phyloP scores from a whole-genome alignment of 2,329 filamentous ascomycete species.

The Diaporthe australafricana region DNA sequence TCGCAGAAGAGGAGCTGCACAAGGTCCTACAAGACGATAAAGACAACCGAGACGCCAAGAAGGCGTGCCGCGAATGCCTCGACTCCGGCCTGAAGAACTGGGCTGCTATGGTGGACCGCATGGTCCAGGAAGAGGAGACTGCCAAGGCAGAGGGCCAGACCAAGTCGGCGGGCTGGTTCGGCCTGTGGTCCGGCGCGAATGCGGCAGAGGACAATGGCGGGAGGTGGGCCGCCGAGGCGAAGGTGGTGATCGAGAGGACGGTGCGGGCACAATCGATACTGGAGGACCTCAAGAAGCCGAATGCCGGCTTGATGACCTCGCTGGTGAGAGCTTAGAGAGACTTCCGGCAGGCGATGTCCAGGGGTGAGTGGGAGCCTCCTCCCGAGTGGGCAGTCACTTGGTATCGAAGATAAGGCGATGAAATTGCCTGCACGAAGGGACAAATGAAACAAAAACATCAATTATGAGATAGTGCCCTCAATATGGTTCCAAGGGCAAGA shows the following conservation, averaged over 20 bases:
- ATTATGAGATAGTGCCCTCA: background rate
- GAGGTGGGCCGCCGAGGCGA: constrained; percentile 66
- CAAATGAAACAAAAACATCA: background rate
- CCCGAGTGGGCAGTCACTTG: background rate
- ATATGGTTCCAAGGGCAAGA: background rate
- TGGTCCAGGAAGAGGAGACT: constrained; percentile 65
- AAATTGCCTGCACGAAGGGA: background rate
- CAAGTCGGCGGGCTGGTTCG: constrained; percentile 50
- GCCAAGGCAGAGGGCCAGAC: constrained; percentile 47
- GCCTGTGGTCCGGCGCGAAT: constrained; percentile 52
- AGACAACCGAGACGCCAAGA: constrained; percentile 54
- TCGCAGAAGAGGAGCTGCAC: constrained; percentile 77
- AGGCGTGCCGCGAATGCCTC: constrained; percentile 82
- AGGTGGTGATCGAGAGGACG: constrained; percentile 64
- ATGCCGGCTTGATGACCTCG: constrained; percentile 16
- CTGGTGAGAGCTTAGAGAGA: constrained; percentile 37
- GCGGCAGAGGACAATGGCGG: constrained; percentile 50
- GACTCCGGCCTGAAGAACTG: constrained; percentile 83
- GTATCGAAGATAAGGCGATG: background rate
- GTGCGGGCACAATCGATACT: constrained; percentile 64
- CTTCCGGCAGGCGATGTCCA: background rate
- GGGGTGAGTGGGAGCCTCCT: background rate
- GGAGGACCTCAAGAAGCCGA: constrained; percentile 54
- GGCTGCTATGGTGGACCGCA: constrained; percentile 79
- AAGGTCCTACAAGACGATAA: constrained; percentile 49